Percentiles rank a stretch among this genome's conserved stretches.
Evolutionary conservation across 2,329 filamentous ascomycete species (phyloP).

Genomic region (Exophiala lecanii-corni): DNA sequence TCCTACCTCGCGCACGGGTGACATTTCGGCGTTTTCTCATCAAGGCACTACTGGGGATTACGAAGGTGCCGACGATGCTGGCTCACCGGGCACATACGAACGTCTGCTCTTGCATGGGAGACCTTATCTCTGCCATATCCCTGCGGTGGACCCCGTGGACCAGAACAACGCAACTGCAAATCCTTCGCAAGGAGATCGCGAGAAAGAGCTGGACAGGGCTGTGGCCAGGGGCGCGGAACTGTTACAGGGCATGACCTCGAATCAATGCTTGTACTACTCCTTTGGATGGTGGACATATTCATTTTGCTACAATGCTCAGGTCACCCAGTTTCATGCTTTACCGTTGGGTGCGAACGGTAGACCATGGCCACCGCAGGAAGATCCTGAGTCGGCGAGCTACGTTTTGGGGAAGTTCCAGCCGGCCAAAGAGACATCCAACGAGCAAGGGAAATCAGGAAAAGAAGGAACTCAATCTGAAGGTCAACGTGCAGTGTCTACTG

Average conservation of each 20-base stretch:
- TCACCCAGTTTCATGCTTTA: constrained; percentile 86
- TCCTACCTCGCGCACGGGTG: neutral
- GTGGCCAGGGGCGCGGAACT: constrained; percentile 75
- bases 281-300: constrained; percentile 95
- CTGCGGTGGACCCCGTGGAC: constrained; percentile 57
- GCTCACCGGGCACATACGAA: constrained; percentile 42
- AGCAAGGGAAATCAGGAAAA: constrained; percentile 10
- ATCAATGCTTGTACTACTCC: constrained; percentile 71
- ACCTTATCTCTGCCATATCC: constrained; percentile 80
- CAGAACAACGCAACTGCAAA: constrained; percentile 64
- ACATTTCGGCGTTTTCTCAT: neutral
- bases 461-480: constrained; percentile 27
- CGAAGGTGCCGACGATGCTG: neutral
- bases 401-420: constrained; percentile 61
- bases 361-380: constrained; percentile 67
- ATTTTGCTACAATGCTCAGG: constrained; percentile 83
- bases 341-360: constrained; percentile 64
- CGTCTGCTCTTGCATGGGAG: constrained; percentile 65
- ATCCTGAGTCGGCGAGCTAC: constrained; percentile 70
- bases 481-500: constrained; percentile 42
- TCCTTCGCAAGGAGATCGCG: constrained; percentile 61
- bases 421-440: too few species aligned
- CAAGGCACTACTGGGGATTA: neutral
- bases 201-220: constrained; percentile 72
- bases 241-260: constrained; percentile 68